Conservation (phyloP, 169 alveolate species). For the Sarcocystis neurona region DNA sequence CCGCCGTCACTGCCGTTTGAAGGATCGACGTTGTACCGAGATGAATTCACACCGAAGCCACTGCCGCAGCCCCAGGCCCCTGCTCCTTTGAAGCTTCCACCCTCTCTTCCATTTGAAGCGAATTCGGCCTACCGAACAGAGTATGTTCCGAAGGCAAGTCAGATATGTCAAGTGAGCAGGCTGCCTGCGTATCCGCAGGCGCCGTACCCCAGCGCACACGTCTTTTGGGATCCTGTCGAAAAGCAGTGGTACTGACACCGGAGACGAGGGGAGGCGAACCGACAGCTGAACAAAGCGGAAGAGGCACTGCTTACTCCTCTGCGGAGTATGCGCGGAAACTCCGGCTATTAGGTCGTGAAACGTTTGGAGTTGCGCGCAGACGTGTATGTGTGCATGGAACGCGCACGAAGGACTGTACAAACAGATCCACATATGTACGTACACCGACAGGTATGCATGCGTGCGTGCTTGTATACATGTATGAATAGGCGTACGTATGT, state of each 20-base stretch:
- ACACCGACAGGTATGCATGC: too few relatives aligned
- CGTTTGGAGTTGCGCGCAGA: too few relatives aligned
- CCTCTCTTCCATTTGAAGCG: conserved; percentile 73
- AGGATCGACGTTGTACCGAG: conserved; percentile 69
- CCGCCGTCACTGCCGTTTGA: conserved; percentile 71
- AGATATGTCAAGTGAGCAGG: conserved; percentile 42
- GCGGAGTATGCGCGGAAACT: too few relatives aligned
- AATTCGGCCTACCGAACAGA: conserved; percentile 62
- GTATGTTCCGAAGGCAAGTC: conserved; percentile 45
- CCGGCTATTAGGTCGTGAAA: too few relatives aligned
- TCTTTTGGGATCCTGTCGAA: conserved; percentile 56
- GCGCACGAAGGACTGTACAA: too few relatives aligned
- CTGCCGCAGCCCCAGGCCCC: conserved; percentile 65
- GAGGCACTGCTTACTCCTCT: too few relatives aligned
- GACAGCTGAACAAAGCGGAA: too few relatives aligned
- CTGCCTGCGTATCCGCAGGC: conserved; percentile 60
- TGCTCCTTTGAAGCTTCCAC: conserved; percentile 43
- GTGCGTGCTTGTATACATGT: too few relatives aligned
- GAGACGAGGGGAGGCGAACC: too few relatives aligned
- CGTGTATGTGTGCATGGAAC: too few relatives aligned
- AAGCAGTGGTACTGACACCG: conserved; percentile 59
- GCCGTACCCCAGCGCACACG: conserved; percentile 48
- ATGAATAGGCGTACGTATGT: too few relatives aligned
- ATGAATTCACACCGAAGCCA: conserved; percentile 69
- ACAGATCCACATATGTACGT: too few relatives aligned